Conservation (phyloP, 345 rosid genomes). For the Kandelia obovata region DNA sequence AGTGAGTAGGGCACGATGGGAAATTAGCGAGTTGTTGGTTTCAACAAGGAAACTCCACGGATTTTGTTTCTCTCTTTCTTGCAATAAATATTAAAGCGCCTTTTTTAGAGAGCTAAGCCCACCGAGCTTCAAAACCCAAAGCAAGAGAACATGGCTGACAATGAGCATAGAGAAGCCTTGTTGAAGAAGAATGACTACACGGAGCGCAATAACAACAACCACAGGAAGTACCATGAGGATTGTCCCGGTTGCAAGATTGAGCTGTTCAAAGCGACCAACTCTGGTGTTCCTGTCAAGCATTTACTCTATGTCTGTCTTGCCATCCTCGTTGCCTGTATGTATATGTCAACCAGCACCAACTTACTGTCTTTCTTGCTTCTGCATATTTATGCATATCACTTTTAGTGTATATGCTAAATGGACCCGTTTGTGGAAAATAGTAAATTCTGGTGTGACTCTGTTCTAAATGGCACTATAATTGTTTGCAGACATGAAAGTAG, state of each 20-base stretch:
- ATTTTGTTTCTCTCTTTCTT: no score
- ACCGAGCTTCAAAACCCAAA: neutral
- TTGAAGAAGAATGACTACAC: neutral
- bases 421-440: no score
- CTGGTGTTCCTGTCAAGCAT: slow-evolving; percentile 23
- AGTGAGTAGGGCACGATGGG: no score
- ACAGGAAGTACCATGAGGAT: slow-evolving; percentile 12
- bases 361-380: neutral
- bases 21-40: no score
- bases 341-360: neutral
- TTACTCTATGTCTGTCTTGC: slow-evolving; percentile 25
- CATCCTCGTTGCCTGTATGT: slow-evolving; percentile 29
- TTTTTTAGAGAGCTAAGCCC: no score
- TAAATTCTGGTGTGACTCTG: no score
- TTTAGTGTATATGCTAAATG: no score
- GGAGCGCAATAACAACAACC: neutral
- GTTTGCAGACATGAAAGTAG: neutral
- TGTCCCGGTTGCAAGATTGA: slow-evolving; percentile 38
- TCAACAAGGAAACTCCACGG: no score
- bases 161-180: slow-evolving; percentile 2
- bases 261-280: slow-evolving; percentile 17
- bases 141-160: neutral
- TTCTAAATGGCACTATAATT: no score
- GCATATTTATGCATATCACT: neutral
- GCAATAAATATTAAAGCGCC: no score